Base-by-base conservation (phyloP, 176 grass and related monocot genomes). In the Stipa capillata region DNA sequence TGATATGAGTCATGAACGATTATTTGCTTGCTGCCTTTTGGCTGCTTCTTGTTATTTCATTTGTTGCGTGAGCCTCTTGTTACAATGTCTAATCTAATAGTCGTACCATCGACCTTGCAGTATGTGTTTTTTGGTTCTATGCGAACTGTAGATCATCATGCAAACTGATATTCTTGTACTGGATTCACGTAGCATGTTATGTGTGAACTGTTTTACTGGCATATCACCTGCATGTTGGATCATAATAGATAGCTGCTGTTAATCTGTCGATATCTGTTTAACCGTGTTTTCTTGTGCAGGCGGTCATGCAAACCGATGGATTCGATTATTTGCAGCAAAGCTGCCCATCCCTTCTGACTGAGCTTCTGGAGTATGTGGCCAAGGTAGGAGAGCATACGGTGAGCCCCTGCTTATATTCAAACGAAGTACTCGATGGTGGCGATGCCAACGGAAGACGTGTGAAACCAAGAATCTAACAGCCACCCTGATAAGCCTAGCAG, bases 261-360 rank as follows among this genome's bases (percentile, higher is more conserved):
- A 52, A 55, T 80, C 53, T 61, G 36, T 72, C 6, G 52, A 25
- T 6, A 48, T 73, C 11, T 54, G 5, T 5, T 52, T 65, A 72
- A 68, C 52, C 3, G 20, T 73, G 7, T 34, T 57, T 88, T 69
- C 27, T 51, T 55, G 37, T 90, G 82, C 92, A 99, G n/a, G 97
- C 92, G 4, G 97, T 99, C 39, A 99, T 99, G 97, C 97, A 99
- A 81, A 99, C 92, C 1, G 97, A 99, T 75, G 97, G 97, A 27
- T 99, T 96, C 39, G 92, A 99, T 67, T 99, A 99, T 85, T 89
- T 99, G 86, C 93, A 96, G 79, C 88, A 89, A 77, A 99, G 97
- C 81, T 99, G 97, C 75, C 92, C 90, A 2, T 91, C 90, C 43
- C 79, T 99, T 72, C 82, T 99, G 60, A 99, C 92, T 0, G 97